A percentile compares a stretch with the other conserved stretches of the same genome.
These are phyloP conservation scores for Acanthamoeba healyi DNA, from an alignment of 208 protist species.

Conservation along the genomic window DNA sequence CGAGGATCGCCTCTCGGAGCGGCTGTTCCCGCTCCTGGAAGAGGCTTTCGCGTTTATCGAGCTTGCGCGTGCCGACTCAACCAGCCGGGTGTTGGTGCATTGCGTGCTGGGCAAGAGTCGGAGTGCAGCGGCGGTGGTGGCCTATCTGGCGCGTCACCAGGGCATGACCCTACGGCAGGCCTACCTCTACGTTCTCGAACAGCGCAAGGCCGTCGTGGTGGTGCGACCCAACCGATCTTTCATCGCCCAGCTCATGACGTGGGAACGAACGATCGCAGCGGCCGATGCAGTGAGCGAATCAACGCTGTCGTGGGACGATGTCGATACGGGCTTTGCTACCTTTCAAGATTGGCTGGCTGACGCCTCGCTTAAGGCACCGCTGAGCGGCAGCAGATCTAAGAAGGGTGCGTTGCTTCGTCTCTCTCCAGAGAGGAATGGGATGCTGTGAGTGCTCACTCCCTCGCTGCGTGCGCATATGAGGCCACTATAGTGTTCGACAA, in stretches of 20 bases:
- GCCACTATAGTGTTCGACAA: neutral
- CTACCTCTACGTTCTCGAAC: neutral
- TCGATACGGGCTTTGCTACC: neutral
- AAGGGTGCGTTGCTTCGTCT: neutral
- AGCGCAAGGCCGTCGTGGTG: neutral
- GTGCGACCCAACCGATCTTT: conserved; percentile 33
- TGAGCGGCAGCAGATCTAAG: conserved; percentile 1
- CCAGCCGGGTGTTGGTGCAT: conserved; percentile 12
- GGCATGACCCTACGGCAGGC: conserved; percentile 12
- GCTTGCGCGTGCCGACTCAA: neutral
- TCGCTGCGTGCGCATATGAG: neutral
- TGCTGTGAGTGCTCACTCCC: neutral
- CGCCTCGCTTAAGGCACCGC: neutral
- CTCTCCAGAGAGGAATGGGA: neutral
- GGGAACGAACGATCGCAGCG: neutral
- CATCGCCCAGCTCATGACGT: conserved; percentile 33
- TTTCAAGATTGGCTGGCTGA: conserved; percentile 4
- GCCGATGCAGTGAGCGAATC: neutral
- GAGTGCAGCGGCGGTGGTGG: neutral
- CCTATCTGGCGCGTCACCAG: conserved; percentile 8
- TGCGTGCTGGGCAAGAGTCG: conserved; percentile 47
- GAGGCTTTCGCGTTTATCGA: conserved; percentile 61
- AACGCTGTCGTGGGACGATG: conserved; percentile 35
- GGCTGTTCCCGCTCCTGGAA: neutral
- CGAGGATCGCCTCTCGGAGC: conserved; percentile 2